A percentile compares a stretch with the other conserved stretches of the same genome.
Evolutionary conservation across 106 monocot species (phyloP).

Genomic region (Acorus calamus): DNA sequence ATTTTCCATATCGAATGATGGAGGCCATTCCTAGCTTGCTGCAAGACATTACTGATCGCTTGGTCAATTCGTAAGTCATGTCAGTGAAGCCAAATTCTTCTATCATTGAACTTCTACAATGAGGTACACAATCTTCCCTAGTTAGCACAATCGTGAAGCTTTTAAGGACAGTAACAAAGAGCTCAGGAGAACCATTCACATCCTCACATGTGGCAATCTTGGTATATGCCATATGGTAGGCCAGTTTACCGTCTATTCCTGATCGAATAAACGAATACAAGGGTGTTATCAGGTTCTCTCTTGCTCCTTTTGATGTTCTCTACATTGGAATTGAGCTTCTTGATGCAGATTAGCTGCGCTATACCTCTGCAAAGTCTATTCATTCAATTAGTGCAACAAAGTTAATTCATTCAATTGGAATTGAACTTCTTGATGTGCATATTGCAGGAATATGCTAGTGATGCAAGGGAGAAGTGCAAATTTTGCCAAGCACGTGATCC

Average conservation of each 20-base stretch:
- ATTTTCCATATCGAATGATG: constrained; percentile 42
- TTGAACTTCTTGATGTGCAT: no score
- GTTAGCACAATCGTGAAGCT: no score
- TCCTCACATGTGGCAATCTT: constrained; percentile 36
- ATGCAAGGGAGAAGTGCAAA: constrained; percentile 63
- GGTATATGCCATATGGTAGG: constrained; percentile 61
- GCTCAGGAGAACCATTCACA: constrained; percentile 62
- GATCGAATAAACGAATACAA: constrained; percentile 46
- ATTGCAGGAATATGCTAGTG: constrained; percentile 53
- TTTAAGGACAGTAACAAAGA: neutral
- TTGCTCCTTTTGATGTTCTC: constrained; percentile 38
- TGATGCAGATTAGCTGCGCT: no score
- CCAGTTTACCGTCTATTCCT: constrained; percentile 53
- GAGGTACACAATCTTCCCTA: constrained; percentile 27
- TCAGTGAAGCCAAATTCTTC: constrained; percentile 53
- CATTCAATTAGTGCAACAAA: no score
- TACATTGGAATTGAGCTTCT: no score
- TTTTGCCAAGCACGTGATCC: constrained; percentile 56
- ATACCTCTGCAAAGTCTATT: no score
- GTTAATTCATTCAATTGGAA: no score
- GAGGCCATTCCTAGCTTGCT: constrained; percentile 42
- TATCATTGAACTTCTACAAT: constrained; percentile 58
- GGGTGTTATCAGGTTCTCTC: constrained; percentile 47
- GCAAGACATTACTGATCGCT: constrained; percentile 39
- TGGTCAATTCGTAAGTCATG: constrained; percentile 35